These are phyloP conservation scores for Larix sibirica DNA, from an alignment of 83 land plant genomes.

Conservation along the genomic window DNA sequence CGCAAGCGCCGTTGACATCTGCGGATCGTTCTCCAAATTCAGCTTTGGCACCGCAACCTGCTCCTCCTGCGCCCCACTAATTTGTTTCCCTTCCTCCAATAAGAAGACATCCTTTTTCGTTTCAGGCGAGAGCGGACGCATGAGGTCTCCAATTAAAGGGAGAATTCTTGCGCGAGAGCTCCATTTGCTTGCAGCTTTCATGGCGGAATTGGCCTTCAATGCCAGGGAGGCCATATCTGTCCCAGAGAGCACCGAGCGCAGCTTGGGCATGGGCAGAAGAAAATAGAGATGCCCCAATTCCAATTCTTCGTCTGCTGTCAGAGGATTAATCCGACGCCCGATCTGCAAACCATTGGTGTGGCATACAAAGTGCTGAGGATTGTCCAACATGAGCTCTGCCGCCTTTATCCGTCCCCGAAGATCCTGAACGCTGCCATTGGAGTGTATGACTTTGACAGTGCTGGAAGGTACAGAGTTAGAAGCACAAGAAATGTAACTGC, in stretches of 20 bases:
- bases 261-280: constrained; percentile 34
- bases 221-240: constrained; percentile 20
- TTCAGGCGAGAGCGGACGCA: not conserved
- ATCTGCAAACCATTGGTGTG: no score
- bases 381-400: no score
- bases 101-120: no score
- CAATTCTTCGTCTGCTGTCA: no score
- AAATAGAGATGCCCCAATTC: constrained; percentile 17
- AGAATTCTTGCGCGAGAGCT: constrained; percentile 13
- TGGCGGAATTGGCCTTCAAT: constrained; percentile 6
- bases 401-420: no score
- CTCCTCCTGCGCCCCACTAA: no score
- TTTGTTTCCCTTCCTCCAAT: no score
- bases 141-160: constrained; percentile 17
- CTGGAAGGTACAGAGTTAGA: not conserved
- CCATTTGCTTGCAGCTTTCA: not conserved
- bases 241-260: constrained; percentile 22
- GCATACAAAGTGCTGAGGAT: no score
- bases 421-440: no score
- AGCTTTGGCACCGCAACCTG: constrained; percentile 8
- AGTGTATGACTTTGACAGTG: constrained; percentile 19
- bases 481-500: constrained; percentile 11
- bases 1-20: constrained; percentile 22
- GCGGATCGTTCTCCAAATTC: constrained; percentile 29
- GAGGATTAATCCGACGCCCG: no score